These are phyloP conservation scores for Vanderwaltozyma polyspora DNA, from an alignment of 805 yeast genomes.

Conservation along the genomic window DNA sequence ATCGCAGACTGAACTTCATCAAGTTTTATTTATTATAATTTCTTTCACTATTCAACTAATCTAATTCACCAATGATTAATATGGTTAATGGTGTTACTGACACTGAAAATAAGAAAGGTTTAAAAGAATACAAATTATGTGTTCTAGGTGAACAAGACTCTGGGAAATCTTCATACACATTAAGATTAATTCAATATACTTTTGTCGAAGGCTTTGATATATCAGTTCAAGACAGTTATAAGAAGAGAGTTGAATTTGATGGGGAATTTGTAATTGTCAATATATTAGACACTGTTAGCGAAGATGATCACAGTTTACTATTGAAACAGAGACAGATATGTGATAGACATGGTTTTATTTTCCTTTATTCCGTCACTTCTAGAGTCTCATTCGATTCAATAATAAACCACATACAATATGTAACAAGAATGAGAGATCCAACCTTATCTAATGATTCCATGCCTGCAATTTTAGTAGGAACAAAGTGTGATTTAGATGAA, in stretches of 20 bases:
- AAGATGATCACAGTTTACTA: constrained; percentile 88
- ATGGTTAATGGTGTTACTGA: no score
- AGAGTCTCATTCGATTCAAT: constrained; percentile 75
- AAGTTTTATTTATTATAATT: no score
- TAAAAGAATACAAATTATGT: constrained; percentile 74
- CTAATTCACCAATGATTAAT: no score
- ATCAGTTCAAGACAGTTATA: constrained; percentile 81
- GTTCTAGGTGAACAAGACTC: constrained; percentile 98
- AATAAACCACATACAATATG: constrained; percentile 63
- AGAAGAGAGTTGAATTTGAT: constrained; percentile 77
- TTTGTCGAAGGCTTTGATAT: constrained; percentile 96
- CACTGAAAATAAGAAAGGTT: not conserved
- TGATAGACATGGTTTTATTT: constrained; percentile 83
- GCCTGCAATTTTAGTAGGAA: constrained; percentile 67
- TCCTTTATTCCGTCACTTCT: constrained; percentile 80
- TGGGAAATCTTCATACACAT: constrained; percentile 90
- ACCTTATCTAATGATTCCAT: constrained; percentile 56
- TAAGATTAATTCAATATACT: constrained; percentile 84
- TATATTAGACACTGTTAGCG: constrained; percentile 93
- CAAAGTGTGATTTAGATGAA: constrained; percentile 60
- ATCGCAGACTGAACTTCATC: no score
- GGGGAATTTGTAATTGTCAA: constrained; percentile 65
- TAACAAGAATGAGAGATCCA: constrained; percentile 65
- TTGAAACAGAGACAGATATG: constrained; percentile 89
- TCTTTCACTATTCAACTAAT: no score